Conservation (phyloP, 2,329 filamentous ascomycete genomes). For the Tolypocladium amazonense region DNA sequence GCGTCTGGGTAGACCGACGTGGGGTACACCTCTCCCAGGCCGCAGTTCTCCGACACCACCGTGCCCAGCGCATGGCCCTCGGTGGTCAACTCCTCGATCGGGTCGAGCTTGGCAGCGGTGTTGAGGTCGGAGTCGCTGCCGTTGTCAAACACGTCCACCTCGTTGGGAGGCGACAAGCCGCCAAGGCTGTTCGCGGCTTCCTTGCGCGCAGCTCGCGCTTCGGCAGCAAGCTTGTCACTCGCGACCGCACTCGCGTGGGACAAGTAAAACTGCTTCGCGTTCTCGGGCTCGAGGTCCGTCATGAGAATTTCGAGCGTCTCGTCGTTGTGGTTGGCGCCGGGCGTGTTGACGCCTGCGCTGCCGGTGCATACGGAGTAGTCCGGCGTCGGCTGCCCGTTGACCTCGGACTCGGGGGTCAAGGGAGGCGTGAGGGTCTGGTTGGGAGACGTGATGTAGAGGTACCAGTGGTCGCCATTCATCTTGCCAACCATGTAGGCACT, state of each 20-base stretch:
- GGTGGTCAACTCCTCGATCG: conserved; percentile 69
- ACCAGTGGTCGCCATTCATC: conserved; percentile 99
- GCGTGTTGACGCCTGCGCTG: conserved; percentile 24
- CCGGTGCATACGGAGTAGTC: conserved; percentile 43
- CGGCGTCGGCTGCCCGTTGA: conserved; percentile 21
- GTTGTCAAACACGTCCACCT: conserved; percentile 76
- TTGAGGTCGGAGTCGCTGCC: conserved; percentile 42
- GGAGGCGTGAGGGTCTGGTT: conserved; percentile 72
- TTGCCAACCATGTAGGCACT: conserved; percentile 99
- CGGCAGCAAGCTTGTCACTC: conserved; percentile 63
- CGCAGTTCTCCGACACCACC: conserved; percentile 82
- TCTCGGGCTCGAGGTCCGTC: conserved; percentile 59
- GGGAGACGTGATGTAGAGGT: conserved; percentile 90
- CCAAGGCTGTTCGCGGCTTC: conserved; percentile 49
- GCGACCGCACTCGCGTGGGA: conserved; percentile 78
- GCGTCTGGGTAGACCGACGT: conserved; percentile 81
- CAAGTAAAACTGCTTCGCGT: conserved; percentile 61
- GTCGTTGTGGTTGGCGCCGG: conserved; percentile 47
- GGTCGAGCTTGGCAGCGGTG: conserved; percentile 39
- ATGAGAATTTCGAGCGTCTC: conserved; percentile 69
- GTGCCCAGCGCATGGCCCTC: conserved; percentile 91
- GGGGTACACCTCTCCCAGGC: conserved; percentile 82
- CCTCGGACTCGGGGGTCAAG: conserved; percentile 55
- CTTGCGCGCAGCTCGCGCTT: conserved; percentile 52
- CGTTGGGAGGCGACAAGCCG: conserved; percentile 43